Conservation (phyloP, 257 asterid genomes). For the Salvia hispanica region DNA sequence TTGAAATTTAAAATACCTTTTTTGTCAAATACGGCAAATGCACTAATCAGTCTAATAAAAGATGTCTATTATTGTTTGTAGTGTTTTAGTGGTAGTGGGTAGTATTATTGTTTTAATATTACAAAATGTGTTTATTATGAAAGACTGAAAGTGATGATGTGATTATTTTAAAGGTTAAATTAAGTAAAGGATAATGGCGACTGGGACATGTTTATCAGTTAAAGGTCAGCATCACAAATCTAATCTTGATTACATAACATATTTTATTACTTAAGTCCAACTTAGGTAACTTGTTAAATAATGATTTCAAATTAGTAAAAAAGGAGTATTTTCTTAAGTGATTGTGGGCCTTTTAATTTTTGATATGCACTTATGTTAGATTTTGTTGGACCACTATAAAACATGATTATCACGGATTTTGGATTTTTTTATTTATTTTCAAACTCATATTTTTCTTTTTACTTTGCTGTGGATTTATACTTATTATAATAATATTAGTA, state of each 20-base stretch:
- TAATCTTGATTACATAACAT: conserved; percentile 22
- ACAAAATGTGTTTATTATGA: background rate
- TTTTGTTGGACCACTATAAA: conserved; percentile 31
- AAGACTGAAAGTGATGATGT: conserved; percentile 21
- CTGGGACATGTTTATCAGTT: conserved; percentile 34
- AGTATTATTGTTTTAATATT: background rate
- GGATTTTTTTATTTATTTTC: background rate
- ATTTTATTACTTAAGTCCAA: conserved; percentile 32
- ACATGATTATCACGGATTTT: conserved; percentile 4
- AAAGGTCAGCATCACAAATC: conserved; percentile 37
- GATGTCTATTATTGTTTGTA: background rate
- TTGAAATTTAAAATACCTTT: too few species aligned
- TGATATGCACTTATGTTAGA: conserved; percentile 30
- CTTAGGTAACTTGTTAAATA: conserved; percentile 21
- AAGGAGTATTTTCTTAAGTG: background rate
- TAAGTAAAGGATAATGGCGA: conserved; percentile 30
- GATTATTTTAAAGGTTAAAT: background rate
- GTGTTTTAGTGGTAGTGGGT: background rate
- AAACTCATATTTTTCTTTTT: too few species aligned
- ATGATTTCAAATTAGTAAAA: conserved; percentile 13
- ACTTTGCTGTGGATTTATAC: too few species aligned
- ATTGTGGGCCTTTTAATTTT: conserved; percentile 25
- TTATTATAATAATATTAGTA: too few species aligned
- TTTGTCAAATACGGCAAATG: background rate
- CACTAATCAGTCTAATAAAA: background rate